phyloP scores from a whole-genome alignment of 306 rosid genomes.

The Gastrolobium villosum region DNA sequence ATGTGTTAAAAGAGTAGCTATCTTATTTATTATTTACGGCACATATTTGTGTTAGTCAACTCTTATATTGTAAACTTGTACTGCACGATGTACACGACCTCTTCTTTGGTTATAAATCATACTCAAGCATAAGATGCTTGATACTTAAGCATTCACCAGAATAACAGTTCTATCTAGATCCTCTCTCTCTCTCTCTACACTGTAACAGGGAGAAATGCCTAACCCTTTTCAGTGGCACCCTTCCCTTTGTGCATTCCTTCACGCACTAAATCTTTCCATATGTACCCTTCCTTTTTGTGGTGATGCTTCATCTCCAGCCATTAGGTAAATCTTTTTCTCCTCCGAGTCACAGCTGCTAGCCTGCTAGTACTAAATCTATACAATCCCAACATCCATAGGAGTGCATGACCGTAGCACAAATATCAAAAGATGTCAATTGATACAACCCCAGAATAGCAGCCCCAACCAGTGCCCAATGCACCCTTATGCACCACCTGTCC shows the following conservation, averaged over 20 bases:
- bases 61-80: not conserved
- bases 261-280: not conserved
- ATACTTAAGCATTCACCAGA: not conserved
- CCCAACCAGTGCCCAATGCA: not conserved
- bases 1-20: slow-evolving; percentile 15
- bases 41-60: slow-evolving; percentile 5
- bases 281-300: not conserved
- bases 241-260: not conserved
- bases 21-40: not conserved
- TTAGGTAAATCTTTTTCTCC: not conserved
- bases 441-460: not conserved
- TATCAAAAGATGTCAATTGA: not conserved
- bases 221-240: not conserved
- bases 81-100: not conserved
- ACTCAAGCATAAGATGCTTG: not conserved
- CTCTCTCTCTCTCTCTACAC: slow-evolving; percentile 32
- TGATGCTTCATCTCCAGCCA: slow-evolving; percentile 10
- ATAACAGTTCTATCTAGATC: not conserved
- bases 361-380: not conserved
- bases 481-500: too few species aligned
- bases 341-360: not conserved
- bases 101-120: not conserved
- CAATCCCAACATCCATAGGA: not conserved
- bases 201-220: not conserved
- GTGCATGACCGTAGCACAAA: not conserved